Base-by-base conservation (phyloP, 2,329 filamentous ascomycete species). In the Cryoendolithus antarcticus region DNA sequence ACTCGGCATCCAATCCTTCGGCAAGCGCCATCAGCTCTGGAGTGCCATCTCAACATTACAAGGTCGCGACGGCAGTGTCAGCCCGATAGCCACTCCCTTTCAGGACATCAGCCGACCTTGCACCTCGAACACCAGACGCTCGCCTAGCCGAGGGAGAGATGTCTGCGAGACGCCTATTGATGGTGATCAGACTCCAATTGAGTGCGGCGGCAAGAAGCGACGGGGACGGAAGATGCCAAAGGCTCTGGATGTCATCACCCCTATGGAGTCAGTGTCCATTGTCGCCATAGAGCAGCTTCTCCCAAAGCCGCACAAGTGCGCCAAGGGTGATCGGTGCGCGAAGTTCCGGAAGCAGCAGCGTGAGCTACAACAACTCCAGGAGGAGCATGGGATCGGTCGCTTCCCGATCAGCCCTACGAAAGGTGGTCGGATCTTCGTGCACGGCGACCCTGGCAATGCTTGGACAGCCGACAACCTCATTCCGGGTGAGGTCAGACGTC, bases 211-310 rank as follows among this genome's bases (percentile, higher is more conserved):
- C 33, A 60, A 56, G 38, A 59, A 58, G 42, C 50, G 63, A 41
- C 54, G 62, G 37, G 61, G 59, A 11, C 59, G 64, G 12, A 64
- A 62, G 39, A 53, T 59, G 21, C 44, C 51, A 5, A 54, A 59
- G 57, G 38, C 65, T 38, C 74, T 77, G 46, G 81, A 88, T 50
- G 63, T 75, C 34, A 80, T 91, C 56, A 80, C 80, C 1, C 85
- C 85, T 2, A 73, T 79, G 42, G 84, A 93, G 58, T 89, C 85
- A 1, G 80, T 91, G 3, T 93, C 86, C 1, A 93, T 93, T 50
- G 86, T 94, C 28, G 86, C 82, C 21, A 93, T 93, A 46, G 86
- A 94, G 62, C 85, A 93, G 60, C 67, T 91, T 39, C 72, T 93
- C 39, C 86, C 86, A 4, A 88, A 85, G 62, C 75, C 80, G 10